phyloP scores from a whole-genome alignment of 2,329 filamentous ascomycete genomes.

The Teratosphaeria viscida region DNA sequence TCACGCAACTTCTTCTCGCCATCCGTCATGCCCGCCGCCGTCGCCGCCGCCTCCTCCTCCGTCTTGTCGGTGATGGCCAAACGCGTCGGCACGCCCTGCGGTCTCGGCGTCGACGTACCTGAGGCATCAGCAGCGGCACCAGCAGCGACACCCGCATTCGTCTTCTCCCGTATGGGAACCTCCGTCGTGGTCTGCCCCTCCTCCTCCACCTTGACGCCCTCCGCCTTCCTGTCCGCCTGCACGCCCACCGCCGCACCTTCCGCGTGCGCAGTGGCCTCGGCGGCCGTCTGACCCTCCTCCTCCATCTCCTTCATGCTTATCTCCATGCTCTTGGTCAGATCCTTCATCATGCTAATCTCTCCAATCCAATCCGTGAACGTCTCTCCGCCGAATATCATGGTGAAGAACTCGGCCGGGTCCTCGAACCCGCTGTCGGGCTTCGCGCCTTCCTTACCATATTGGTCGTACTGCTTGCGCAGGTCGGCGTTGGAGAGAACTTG shows the following conservation, averaged over 20 bases:
- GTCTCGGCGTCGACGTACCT: constrained; percentile 39
- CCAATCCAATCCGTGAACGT: constrained; percentile 95
- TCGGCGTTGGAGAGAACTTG: constrained; percentile 80
- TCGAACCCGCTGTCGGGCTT: constrained; percentile 84
- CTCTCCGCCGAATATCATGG: constrained; percentile 94
- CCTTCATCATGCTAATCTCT: constrained; percentile 97
- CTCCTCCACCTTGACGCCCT: constrained; percentile 4
- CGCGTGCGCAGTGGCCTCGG: constrained; percentile 43
- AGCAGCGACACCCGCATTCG: neutral
- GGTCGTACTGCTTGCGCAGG: constrained; percentile 86
- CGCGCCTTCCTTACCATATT: constrained; percentile 90
- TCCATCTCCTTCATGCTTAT: constrained; percentile 79
- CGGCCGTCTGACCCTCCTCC: constrained; percentile 47
- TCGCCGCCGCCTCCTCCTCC: constrained; percentile 61
- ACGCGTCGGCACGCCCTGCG: constrained; percentile 58
- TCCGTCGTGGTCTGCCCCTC: constrained; percentile 6
- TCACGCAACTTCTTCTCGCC: constrained; percentile 67
- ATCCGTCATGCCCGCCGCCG: constrained; percentile 54
- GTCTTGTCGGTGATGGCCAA: constrained; percentile 82
- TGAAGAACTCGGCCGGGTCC: constrained; percentile 95
- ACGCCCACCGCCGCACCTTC: constrained; percentile 30
- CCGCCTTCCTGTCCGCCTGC: constrained; percentile 8
- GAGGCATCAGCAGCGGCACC: constrained; percentile 7
- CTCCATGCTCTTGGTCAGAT: constrained; percentile 95
- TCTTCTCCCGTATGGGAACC: constrained; percentile 6